A percentile compares a stretch with the other conserved stretches of the same genome.
Conservation (phyloP, 305 asterid genomes). For the Andrographis paniculata region DNA sequence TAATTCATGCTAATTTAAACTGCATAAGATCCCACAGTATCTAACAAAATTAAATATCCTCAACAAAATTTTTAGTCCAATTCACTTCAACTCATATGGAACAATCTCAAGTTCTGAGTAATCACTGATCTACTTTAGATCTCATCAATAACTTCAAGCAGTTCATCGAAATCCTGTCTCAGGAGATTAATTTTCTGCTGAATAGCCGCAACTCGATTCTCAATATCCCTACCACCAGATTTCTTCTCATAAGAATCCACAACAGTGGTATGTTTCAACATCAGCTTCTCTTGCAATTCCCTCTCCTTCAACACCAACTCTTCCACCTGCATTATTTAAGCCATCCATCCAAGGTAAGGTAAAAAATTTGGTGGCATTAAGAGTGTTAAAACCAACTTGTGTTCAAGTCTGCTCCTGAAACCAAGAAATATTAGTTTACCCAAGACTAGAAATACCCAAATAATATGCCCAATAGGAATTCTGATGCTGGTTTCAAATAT, state of each 20-base stretch:
- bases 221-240: slow-evolving; percentile 64
- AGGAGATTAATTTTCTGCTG: slow-evolving; percentile 66
- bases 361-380: no score
- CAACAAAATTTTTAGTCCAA: slow-evolving; percentile 26
- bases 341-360: no score
- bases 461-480: no score
- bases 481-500: no score
- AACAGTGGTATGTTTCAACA: slow-evolving; percentile 70
- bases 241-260: slow-evolving; percentile 81
- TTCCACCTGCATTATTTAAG: slow-evolving; percentile 69
- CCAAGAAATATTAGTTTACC: no score
- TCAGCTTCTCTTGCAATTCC: slow-evolving; percentile 81
- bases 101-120: slow-evolving; percentile 10
- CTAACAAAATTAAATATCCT: not conserved
- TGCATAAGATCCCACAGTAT: not conserved
- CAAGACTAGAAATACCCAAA: no score
- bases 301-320: slow-evolving; percentile 74
- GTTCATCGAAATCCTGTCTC: slow-evolving; percentile 84
- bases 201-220: slow-evolving; percentile 64
- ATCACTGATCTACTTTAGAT: slow-evolving; percentile 30
- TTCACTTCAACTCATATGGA: slow-evolving; percentile 4
- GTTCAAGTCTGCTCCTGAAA: no score
- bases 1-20: not conserved
- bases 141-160: slow-evolving; percentile 76
- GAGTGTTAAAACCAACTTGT: no score